phyloP scores from a whole-genome alignment of 768 basidiomycete genomes.

The Xanthoconium purpureum region DNA sequence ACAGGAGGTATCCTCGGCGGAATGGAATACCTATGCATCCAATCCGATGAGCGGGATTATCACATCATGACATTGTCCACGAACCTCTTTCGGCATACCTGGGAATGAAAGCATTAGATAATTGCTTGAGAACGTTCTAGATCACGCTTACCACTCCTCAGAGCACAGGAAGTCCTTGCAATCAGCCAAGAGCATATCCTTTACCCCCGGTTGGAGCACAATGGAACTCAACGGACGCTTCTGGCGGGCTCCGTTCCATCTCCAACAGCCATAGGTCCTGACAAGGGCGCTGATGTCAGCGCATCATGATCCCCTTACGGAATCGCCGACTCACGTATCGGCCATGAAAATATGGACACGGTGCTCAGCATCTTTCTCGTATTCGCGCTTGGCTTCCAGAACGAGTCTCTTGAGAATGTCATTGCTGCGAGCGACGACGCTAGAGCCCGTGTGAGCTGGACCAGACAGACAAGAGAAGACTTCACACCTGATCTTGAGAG shows the following conservation, averaged over 20 bases:
- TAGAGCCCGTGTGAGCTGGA: conserved; percentile 29
- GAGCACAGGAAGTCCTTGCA: conserved; percentile 83
- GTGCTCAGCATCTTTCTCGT: conserved; percentile 88
- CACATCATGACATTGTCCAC: conserved; percentile 25
- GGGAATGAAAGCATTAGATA: conserved; percentile 20
- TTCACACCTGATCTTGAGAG: conserved; percentile 75
- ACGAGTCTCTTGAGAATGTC: conserved; percentile 86
- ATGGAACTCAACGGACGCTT: conserved; percentile 93
- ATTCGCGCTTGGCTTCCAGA: conserved; percentile 81
- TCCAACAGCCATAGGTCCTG: conserved; percentile 75
- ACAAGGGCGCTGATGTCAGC: conserved; percentile 2
- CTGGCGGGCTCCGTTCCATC: conserved; percentile 85
- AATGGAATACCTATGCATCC: conserved; percentile 70
- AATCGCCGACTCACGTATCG: conserved; percentile 63
- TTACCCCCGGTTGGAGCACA: conserved; percentile 83
- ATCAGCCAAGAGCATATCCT: conserved; percentile 86
- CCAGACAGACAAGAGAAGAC: conserved; percentile 15
- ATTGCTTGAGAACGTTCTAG: conserved; percentile 18
- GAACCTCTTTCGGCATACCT: conserved; percentile 90
- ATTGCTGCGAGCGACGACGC: conserved; percentile 85
- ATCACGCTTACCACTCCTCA: conserved; percentile 72
- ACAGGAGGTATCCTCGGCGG: conserved; percentile 79
- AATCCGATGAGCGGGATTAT: conserved; percentile 19
- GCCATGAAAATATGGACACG: conserved; percentile 88
- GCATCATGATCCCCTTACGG: conserved; percentile 1